phyloP scores from a whole-genome alignment of 176 grass and related monocot species.

The Chrysopogon serrulatus region DNA sequence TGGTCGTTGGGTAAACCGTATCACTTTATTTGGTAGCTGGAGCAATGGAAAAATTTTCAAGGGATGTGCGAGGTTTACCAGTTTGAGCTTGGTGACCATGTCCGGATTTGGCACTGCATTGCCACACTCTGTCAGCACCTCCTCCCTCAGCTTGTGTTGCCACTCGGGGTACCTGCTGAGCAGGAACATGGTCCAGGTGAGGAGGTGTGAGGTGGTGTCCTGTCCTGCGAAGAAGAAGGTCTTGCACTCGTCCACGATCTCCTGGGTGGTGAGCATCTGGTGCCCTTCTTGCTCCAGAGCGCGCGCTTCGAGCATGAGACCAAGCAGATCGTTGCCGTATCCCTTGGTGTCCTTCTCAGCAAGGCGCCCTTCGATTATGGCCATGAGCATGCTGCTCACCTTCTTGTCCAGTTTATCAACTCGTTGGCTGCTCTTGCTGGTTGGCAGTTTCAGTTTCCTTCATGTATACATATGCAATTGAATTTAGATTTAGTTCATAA shows the following conservation, averaged over 20 bases:
- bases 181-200: slow-evolving; percentile 42
- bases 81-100: slow-evolving; percentile 14
- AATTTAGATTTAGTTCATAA: not conserved
- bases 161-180: slow-evolving; percentile 24
- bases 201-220: slow-evolving; percentile 27
- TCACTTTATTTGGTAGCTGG: not conserved
- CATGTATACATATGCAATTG: not conserved
- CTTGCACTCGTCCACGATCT: slow-evolving; percentile 37
- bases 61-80: not conserved
- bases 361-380: not conserved
- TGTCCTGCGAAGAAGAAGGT: slow-evolving; percentile 42
- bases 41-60: not conserved
- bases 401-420: not conserved
- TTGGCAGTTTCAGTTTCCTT: not conserved
- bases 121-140: slow-evolving; percentile 17
- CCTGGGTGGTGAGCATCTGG: not conserved
- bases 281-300: not conserved
- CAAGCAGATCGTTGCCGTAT: slow-evolving; percentile 17
- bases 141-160: slow-evolving; percentile 30
- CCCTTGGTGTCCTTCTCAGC: not conserved
- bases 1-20: no score
- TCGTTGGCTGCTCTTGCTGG: not conserved
- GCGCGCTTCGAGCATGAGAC: slow-evolving; percentile 8
- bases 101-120: not conserved
- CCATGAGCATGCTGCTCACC: not conserved